Evolutionary conservation across 2,329 filamentous ascomycete genomes (phyloP), one percentile per base, ranked within the genome.

Genomic region (Aspergillus latus): DNA sequence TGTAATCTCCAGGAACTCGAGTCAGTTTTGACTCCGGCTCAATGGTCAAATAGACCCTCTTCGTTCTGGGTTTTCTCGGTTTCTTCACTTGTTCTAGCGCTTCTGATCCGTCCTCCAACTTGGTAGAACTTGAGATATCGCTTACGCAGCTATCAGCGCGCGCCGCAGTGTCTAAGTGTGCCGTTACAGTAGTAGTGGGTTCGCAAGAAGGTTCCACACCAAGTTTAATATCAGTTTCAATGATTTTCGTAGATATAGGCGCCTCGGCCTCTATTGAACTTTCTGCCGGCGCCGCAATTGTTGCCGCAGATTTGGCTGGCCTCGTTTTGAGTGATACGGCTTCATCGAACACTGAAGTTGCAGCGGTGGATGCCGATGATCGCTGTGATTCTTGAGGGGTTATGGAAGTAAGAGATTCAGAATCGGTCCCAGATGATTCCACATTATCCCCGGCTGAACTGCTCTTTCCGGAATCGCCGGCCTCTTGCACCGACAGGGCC

Each of bases 1-100:
- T 87, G 74, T 97, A 97, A 73, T 94, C 90, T 1, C 89, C 88
- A 0, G 88, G 88, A 0, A 78, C 76, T 32, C 89, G 86, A 44
- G 69, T 66, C 21, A 67, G 66, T 4, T 66, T 65, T 4, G 63
- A 61, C 39, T 72, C 70, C 8, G 68, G 68, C 59, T 78, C 75
- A 32, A 76, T 71, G 0, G 74, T 75, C 13, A 70, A 61, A 32
- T 75, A 63, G 4, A 77, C 42, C 57, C 61, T 58, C 67, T 71
- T 54, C 45, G 60, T 44, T 21, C 67, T 59, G 44, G 62, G 34
- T 39, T 57, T 60, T 59, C 66, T 59, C 9, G 62, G 37, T 48
- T 63, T 64, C 21, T 64, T 64, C 13, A 39, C 52, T 43, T 62
- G 52, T 36, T 64, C 60, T 7, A 62, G 52, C 2, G 59, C 61